A percentile compares a stretch with the other conserved stretches of the same genome.
Conservation (phyloP, 2,329 filamentous ascomycete species). For the Bipolaris sorokiniana region DNA sequence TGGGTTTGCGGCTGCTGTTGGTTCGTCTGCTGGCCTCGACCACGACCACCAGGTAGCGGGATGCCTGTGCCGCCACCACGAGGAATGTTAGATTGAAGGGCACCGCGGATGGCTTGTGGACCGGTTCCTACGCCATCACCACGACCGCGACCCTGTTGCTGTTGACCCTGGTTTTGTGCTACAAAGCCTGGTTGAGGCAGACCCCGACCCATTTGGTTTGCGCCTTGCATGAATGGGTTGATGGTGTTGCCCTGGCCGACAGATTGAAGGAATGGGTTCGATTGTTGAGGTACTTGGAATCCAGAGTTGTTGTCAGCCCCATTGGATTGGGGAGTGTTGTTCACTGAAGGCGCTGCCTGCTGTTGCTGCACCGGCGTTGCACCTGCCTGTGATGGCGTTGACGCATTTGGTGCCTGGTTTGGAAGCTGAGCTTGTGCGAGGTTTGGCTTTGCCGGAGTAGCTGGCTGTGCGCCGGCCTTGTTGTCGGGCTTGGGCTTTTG, state of each 20-base stretch:
- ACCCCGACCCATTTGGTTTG: conserved; percentile 25
- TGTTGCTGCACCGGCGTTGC: conserved; percentile 23
- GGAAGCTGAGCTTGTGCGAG: conserved; percentile 10
- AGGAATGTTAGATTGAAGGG: conserved; percentile 41
- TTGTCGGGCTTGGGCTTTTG: conserved; percentile 58
- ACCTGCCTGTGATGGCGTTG: conserved; percentile 12
- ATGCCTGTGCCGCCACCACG: conserved; percentile 42
- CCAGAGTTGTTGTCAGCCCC: conserved; percentile 17
- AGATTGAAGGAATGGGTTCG: conserved; percentile 25
- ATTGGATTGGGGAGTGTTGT: conserved; percentile 21
- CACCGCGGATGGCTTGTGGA: conserved; percentile 36
- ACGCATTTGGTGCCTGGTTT: conserved; percentile 2
- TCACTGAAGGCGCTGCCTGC: conserved; percentile 4
- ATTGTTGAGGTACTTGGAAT: conserved; percentile 12
- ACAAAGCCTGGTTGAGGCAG: conserved; percentile 37
- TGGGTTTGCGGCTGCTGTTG: conserved; percentile 21
- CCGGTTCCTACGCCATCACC: conserved; percentile 22
- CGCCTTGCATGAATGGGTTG: conserved; percentile 23
- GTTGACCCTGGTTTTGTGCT: conserved; percentile 27
- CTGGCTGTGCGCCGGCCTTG: conserved; percentile 26
- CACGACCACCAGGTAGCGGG: conserved; percentile 40
- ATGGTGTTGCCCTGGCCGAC: conserved; percentile 9
- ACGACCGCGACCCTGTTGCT: conserved; percentile 24
- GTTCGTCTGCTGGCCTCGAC: conserved; percentile 19
- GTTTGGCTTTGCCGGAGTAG: conserved; percentile 23